Evolutionary conservation across 2,329 filamentous ascomycete genomes (phyloP).

Genomic region (Diplodia scrobiculata): DNA sequence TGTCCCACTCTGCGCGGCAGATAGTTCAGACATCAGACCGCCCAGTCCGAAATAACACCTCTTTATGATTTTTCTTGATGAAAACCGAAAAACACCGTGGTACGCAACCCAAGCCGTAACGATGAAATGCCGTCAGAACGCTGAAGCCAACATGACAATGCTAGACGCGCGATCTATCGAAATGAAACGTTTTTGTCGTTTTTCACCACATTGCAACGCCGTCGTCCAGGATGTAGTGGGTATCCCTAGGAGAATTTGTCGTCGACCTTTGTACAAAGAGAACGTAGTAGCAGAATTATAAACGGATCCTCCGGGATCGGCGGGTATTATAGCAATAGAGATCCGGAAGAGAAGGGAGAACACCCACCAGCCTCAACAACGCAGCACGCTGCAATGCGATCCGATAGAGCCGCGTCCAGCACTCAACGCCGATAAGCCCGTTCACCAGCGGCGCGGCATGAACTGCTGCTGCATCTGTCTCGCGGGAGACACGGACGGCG

Average conservation of each 20-base stretch:
- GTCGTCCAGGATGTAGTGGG: conserved; percentile 44
- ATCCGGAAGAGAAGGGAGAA: conserved; percentile 32
- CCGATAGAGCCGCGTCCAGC: conserved; percentile 33
- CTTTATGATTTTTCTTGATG: conserved; percentile 29
- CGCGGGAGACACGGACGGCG: conserved; percentile 68
- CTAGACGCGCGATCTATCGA: conserved; percentile 39
- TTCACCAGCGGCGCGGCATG: conserved; percentile 53
- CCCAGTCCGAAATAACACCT: conserved; percentile 30
- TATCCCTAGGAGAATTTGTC: conserved; percentile 44
- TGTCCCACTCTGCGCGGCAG: conserved; percentile 34
- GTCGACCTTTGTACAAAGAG: conserved; percentile 48
- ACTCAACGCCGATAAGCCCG: conserved; percentile 34
- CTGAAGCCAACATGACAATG: conserved; percentile 39
- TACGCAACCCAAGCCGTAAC: conserved; percentile 39
- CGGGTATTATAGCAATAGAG: conserved; percentile 28
- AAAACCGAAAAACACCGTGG: conserved; percentile 31
- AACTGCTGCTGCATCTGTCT: conserved; percentile 63
- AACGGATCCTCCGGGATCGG: conserved; percentile 46
- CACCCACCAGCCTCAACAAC: conserved; percentile 47
- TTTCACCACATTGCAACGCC: conserved; percentile 47
- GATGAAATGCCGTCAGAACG: conserved; percentile 32
- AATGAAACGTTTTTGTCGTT: conserved; percentile 28
- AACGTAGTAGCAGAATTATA: conserved; percentile 43
- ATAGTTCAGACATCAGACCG: conserved; percentile 23
- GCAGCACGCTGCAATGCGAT: conserved; percentile 42